Conservation (phyloP, 768 basidiomycete genomes). For the Phaffia australis region DNA sequence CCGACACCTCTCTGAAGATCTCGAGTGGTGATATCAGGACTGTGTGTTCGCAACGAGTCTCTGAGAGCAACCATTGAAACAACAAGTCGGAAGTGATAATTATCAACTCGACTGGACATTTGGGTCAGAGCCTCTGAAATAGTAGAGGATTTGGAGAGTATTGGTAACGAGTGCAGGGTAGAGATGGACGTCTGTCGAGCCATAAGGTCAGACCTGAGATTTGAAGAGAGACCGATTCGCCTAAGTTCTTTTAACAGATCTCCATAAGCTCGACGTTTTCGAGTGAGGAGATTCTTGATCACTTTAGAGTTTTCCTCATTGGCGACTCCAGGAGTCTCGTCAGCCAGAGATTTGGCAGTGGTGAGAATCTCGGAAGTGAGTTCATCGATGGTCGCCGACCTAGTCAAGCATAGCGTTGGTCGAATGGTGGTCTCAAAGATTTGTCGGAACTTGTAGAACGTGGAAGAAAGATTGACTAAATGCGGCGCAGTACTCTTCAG, state of each 20-base stretch:
- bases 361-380: conserved; percentile 50
- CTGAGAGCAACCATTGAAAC: conserved; percentile 58
- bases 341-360: conserved; percentile 36
- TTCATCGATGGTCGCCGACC: conserved; percentile 43
- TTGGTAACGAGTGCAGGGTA: conserved; percentile 27
- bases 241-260: conserved; percentile 84
- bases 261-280: conserved; percentile 82
- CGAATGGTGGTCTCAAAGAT: conserved; percentile 8
- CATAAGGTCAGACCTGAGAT: conserved; percentile 60
- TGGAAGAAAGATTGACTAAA: conserved; percentile 43
- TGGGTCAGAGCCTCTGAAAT: conserved; percentile 31
- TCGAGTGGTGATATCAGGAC: conserved; percentile 70
- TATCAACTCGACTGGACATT: conserved; percentile 18
- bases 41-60: conserved; percentile 54
- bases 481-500: conserved; percentile 30
- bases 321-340: conserved; percentile 41
- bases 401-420: conserved; percentile 28
- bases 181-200: conserved; percentile 37
- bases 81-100: conserved; percentile 44
- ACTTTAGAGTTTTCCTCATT: conserved; percentile 46
- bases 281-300: conserved; percentile 58
- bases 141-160: conserved; percentile 44
- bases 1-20: conserved; percentile 71
- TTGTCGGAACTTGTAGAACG: conserved; percentile 31
- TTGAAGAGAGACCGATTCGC: conserved; percentile 59